phyloP scores from a whole-genome alignment of 169 alveolate genomes.

The Theileria annulata region DNA sequence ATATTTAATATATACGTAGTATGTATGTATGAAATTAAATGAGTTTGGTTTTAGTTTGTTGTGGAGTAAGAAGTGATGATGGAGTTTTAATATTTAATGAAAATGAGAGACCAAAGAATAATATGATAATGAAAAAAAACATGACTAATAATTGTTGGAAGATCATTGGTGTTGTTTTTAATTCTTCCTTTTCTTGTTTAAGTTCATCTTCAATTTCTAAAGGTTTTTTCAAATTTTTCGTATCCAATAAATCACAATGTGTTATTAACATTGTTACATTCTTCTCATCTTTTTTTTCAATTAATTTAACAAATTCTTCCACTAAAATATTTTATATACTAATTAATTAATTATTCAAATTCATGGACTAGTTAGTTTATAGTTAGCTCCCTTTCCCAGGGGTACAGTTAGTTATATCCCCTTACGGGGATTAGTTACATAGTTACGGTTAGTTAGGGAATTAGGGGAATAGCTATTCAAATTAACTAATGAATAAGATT shows the following conservation, averaged over 20 bases:
- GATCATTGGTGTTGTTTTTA: constrained; percentile 48
- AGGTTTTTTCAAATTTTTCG: neutral
- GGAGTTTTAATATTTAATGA: constrained; percentile 40
- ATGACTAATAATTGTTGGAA: constrained; percentile 41
- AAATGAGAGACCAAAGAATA: constrained; percentile 18
- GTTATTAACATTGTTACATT: constrained; percentile 1
- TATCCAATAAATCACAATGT: neutral
- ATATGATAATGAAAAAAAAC: constrained; percentile 22
- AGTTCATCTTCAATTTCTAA: neutral
- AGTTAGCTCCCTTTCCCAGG: no score
- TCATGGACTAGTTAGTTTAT: no score
- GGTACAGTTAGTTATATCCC: no score
- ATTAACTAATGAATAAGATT: no score
- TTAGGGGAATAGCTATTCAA: no score
- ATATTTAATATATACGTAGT: no score
- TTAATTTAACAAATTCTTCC: constrained; percentile 4
- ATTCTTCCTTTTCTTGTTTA: neutral
- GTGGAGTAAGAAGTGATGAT: constrained; percentile 39
- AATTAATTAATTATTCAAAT: neutral
- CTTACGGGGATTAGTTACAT: no score
- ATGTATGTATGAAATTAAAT: no score
- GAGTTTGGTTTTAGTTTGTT: neutral
- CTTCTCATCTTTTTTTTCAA: neutral
- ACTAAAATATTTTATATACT: neutral
- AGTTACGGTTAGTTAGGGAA: no score